Conservation (phyloP, 169 alveolate genomes). For the Eimeria falciformis region DNA sequence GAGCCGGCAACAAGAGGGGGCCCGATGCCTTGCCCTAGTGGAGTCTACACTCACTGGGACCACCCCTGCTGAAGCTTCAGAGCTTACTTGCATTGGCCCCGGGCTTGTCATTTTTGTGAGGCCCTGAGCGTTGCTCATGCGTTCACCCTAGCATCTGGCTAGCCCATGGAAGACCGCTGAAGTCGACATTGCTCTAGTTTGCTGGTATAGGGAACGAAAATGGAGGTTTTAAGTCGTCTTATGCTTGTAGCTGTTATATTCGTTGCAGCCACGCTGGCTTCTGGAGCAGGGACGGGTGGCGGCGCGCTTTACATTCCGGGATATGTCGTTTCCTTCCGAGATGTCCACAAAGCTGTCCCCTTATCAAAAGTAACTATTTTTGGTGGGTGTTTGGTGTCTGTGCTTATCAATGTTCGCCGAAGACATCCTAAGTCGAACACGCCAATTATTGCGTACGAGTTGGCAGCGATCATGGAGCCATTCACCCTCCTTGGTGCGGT, state of each 20-base stretch:
- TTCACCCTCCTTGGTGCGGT: slow-evolving; percentile 74
- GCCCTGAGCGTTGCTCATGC: too few relatives aligned
- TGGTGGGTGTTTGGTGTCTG: slow-evolving; percentile 67
- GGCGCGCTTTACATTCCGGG: slow-evolving; percentile 78
- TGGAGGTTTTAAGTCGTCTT: slow-evolving; percentile 9
- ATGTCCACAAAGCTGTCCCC: slow-evolving; percentile 77
- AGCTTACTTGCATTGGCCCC: too few relatives aligned
- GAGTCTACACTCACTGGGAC: too few relatives aligned
- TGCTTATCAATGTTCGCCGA: slow-evolving; percentile 53
- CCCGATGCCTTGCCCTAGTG: too few relatives aligned
- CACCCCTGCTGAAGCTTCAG: too few relatives aligned
- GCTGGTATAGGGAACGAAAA: neutral
- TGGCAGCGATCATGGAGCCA: slow-evolving; percentile 76
- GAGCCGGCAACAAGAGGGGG: too few relatives aligned
- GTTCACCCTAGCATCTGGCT: too few relatives aligned
- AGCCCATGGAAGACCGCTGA: too few relatives aligned
- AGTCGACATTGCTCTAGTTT: too few relatives aligned
- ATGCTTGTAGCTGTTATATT: slow-evolving; percentile 30
- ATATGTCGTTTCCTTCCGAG: slow-evolving; percentile 51
- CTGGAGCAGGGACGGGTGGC: slow-evolving; percentile 79
- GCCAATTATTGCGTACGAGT: slow-evolving; percentile 66
- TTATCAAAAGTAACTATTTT: slow-evolving; percentile 74
- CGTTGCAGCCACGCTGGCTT: slow-evolving; percentile 64
- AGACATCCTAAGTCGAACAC: slow-evolving; percentile 43
- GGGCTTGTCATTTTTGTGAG: too few relatives aligned